Evolutionary conservation across 176 grass and related monocot genomes (phyloP), one percentile per base, ranked within the genome.

Genomic region (Alloteropsis semialata): DNA sequence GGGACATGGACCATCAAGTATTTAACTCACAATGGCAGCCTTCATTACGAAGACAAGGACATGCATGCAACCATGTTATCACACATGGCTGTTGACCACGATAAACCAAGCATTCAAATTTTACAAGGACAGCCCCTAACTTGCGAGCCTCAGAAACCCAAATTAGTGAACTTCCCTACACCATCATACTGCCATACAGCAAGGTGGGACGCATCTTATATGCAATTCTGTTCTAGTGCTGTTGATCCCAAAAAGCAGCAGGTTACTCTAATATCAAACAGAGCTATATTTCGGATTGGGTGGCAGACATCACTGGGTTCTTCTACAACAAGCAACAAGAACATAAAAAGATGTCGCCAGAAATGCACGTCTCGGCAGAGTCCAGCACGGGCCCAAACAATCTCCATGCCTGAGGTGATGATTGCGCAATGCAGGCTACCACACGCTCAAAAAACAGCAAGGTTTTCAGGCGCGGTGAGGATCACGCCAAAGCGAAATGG

Each of bases 351-450:
- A 19, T 38, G 22, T 70, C 33, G 42, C 48, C 63, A n/a, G 24
- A 64, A 28, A 64, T 19, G 30, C 36, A 76, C 33, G 48, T 39
- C 37, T 69, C 51, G 12, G 14, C 39, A 33, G 19, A 77, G 55
- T 56, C 24, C 34, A 13, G 17, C 33, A 65, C 37, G 27, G 41
- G 27, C 2, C 19, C 32, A 17, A 17, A 78, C 38, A 59, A 81
- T 75, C 59, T 27, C 5, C 60, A 18, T 45, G 22, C 19, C 21
- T 46, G 57, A 74, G 34, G 19, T 46, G 63, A n/a, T 32, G 77
- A 75, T 75, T 37, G 58, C n/a, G 21, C 57, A 81, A 74, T 86
- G 77, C 58, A 81, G 36, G 69, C 11, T 44, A 64, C 25, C 5
- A 8, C 25, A 80, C 57, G 24, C 57, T 7, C 63, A 71, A 2